Conservation (phyloP, 805 yeast species). For the Yarrowia sp. region DNA sequence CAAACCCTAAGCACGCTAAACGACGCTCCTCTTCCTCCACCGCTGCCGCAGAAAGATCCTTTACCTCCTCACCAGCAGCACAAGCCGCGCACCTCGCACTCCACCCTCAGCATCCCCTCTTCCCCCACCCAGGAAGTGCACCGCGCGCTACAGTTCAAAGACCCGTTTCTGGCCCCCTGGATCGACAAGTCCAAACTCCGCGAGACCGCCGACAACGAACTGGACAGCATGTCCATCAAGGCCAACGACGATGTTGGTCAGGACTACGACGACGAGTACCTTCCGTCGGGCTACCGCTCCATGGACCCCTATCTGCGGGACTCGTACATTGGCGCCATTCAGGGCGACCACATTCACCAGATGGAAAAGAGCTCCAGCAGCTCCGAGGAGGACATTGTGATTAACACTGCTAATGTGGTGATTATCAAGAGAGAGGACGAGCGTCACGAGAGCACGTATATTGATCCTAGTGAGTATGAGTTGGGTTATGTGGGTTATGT, state of each 20-base stretch:
- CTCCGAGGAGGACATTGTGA: conserved; percentile 1
- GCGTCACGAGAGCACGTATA: neutral
- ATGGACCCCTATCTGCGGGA: conserved; percentile 18
- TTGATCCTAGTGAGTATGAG: conserved; percentile 17
- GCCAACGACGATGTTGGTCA: conserved; percentile 22
- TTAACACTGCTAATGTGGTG: conserved; percentile 2
- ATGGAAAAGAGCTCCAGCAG: conserved; percentile 6
- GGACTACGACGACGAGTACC: neutral
- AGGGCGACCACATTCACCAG: conserved; percentile 4
- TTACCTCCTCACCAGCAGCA: neutral
- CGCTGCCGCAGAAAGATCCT: neutral
- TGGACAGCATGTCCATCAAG: conserved; percentile 13
- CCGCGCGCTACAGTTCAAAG: conserved; percentile 22
- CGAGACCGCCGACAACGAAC: neutral
- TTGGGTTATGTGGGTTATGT: no score
- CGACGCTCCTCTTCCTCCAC: neutral
- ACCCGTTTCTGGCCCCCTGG: conserved; percentile 17
- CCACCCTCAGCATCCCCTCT: neutral
- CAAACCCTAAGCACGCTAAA: neutral
- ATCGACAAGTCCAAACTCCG: conserved; percentile 6
- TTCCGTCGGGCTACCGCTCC: conserved; percentile 17
- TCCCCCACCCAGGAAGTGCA: neutral
- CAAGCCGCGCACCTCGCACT: no score
- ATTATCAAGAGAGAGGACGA: conserved; percentile 7
- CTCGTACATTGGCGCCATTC: conserved; percentile 15